Base-by-base conservation (phyloP, 352 stramenopile genomes). In the Pythium phragmiticola region DNA sequence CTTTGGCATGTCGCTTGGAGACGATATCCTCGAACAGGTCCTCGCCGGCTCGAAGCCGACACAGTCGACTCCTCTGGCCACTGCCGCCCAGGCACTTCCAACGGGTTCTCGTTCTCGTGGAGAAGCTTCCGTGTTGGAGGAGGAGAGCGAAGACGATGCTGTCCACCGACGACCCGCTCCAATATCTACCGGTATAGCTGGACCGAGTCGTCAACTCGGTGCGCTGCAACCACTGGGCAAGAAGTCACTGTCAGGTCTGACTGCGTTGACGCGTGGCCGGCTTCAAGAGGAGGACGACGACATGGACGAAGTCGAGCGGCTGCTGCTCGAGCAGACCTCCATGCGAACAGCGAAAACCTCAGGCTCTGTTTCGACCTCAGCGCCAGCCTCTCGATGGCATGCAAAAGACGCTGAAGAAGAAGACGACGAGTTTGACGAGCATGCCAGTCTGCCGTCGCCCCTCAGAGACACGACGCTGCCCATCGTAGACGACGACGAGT, bases 251-350 rank as follows among this genome's bases (percentile, higher is more conserved):
- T 57, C 43, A 5, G 63, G 63, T 17, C 42, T 63, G 7, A 33
- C 47, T 6, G 26, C 28, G 11, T n/a, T 47, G 21, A 46, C 28
- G 30, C 52, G 49, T 21, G 34, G 43, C 8, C 5, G 16, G 19
- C n/a, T 63, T 12, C 19, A 14, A 8, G 53, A 61, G 3, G 59
- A 68, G 9, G 64, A 71, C 6, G 65, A 72, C 42, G 65, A 72
- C 41, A 68, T 72, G 59, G 65, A 72, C 48, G 65, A 72, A 52
- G 60, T 72, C 2, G 66, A 73, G 46, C 60, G 66, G 26, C 41
- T 72, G 17, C 54, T 73, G 19, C 50, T 73, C 2, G 54, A 59
- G 37, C 52, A 72, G 28, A 63, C 46, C 7, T 68, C 59, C 36
- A 66, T 66, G 42, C 60, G 64, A 16, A 34, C 9, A 26, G 8